A percentile compares a stretch with the other conserved stretches of the same genome.
Conservation (phyloP, 192 early-diverging fungal genomes). For the Coemansia sp. region DNA sequence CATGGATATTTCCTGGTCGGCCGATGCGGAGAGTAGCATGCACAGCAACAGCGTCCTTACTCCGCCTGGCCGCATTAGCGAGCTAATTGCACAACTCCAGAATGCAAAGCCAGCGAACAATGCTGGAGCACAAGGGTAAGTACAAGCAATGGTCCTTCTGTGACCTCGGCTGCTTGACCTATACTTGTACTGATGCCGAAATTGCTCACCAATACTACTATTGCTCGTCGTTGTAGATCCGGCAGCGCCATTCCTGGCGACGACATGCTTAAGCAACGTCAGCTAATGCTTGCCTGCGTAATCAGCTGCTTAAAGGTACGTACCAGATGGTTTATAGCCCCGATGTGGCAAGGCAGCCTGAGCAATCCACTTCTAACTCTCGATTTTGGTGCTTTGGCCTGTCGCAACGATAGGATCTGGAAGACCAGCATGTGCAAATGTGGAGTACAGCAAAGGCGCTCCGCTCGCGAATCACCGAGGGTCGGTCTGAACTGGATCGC, state of each 20-base stretch:
- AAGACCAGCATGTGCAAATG: conserved; percentile 23
- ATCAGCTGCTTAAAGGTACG: conserved; percentile 36
- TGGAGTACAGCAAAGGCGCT: conserved; percentile 3
- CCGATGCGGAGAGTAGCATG: background rate
- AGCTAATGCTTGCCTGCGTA: conserved; percentile 27
- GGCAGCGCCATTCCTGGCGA: background rate
- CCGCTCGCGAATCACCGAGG: background rate
- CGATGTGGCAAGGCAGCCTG: background rate
- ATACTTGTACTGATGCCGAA: background rate
- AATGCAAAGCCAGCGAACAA: background rate
- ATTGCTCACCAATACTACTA: background rate
- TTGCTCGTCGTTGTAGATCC: background rate
- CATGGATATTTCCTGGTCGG: background rate
- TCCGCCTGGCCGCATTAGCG: background rate
- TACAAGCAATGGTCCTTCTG: background rate
- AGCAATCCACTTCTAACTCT: background rate
- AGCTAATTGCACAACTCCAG: background rate
- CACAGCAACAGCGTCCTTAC: background rate
- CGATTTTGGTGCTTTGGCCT: background rate
- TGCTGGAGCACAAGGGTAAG: background rate
- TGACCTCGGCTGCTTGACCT: background rate
- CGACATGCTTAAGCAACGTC: background rate
- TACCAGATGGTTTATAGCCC: background rate
- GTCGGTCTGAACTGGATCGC: conserved; percentile 10
- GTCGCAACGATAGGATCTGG: conserved; percentile 17